Evolutionary conservation across 495 filamentous ascomycete genomes (phyloP).

Genomic region (Thozetella sp.): DNA sequence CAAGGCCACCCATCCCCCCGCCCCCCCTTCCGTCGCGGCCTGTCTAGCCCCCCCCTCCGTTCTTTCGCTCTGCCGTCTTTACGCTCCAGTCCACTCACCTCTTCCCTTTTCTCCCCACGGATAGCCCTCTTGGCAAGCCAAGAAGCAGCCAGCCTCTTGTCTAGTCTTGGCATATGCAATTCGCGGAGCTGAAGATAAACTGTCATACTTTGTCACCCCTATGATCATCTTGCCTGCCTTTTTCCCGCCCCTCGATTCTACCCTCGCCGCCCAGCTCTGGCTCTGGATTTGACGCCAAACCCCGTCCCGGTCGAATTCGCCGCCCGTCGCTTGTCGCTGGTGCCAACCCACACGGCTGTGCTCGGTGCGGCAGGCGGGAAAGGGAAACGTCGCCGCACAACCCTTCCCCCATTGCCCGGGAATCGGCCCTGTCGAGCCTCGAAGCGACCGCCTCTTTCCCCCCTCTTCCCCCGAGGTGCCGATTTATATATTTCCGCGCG

Average conservation of each 20-base stretch:
- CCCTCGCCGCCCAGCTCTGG: background rate
- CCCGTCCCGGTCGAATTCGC: background rate
- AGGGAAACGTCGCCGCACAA: background rate
- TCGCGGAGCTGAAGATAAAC: conserved; percentile 18
- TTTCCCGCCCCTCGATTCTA: conserved; percentile 5
- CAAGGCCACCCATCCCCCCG: background rate
- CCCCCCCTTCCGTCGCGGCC: background rate
- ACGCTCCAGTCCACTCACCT: conserved; percentile 1
- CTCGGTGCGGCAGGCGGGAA: conserved; percentile 1
- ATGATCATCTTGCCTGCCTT: conserved; percentile 14
- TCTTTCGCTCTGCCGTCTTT: conserved; percentile 1
- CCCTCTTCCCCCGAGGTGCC: too few relatives aligned
- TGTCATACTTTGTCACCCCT: conserved; percentile 27
- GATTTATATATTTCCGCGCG: too few relatives aligned
- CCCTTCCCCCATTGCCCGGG: background rate
- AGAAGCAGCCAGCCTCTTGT: conserved; percentile 9
- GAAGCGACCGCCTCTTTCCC: too few relatives aligned
- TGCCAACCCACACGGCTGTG: background rate
- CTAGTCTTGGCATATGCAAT: conserved; percentile 40
- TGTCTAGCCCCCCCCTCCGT: background rate
- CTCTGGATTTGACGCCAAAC: background rate
- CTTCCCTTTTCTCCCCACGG: background rate
- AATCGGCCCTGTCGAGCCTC: background rate
- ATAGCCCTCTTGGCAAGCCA: conserved; percentile 2
- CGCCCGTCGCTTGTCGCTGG: background rate